phyloP scores from a whole-genome alignment of 148 eudicot species.

The Nepenthes gracilis region DNA sequence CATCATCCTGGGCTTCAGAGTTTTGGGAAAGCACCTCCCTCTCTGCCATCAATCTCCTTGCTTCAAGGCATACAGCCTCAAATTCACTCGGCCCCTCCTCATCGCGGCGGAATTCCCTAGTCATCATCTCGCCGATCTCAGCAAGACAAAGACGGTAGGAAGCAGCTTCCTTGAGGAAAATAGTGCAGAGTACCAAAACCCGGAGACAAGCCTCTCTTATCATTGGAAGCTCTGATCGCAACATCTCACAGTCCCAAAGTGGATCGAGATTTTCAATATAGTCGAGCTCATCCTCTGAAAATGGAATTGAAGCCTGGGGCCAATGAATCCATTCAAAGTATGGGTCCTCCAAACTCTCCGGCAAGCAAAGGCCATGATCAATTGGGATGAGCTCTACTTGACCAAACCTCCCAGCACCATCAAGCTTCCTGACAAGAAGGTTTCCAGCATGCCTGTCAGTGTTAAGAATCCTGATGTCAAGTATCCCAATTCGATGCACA shows the following conservation, averaged over 20 bases:
- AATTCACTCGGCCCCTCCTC: conserved; percentile 98
- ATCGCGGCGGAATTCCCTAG: conserved; percentile 75
- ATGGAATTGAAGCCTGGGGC: conserved; percentile 98
- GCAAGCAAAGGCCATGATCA: conserved; percentile 96
- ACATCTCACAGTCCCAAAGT: conserved; percentile 51
- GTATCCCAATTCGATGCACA: conserved; percentile 90
- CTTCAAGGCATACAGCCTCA: conserved; percentile 78
- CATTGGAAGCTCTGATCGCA: conserved; percentile 81
- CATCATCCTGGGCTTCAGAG: conserved; percentile 30
- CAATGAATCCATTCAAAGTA: conserved; percentile 99
- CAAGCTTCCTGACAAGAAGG: conserved; percentile 79
- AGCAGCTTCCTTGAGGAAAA: conserved; percentile 93
- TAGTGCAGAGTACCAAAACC: conserved; percentile 61
- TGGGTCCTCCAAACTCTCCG: conserved; percentile 92
- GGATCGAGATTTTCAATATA: conserved; percentile 75
- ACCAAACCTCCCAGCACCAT: conserved; percentile 64
- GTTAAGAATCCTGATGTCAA: conserved; percentile 85
- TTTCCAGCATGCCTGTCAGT: conserved; percentile 95
- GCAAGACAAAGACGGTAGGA: conserved; percentile 74
- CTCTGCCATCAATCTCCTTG: conserved; percentile 52
- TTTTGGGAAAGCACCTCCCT: conserved; percentile 41
- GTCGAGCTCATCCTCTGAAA: conserved; percentile 84
- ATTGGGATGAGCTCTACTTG: conserved; percentile 91
- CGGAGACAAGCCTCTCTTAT: conserved; percentile 91
- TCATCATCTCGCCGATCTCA: conserved; percentile 99